Evolutionary conservation across 106 monocot species (phyloP).

Genomic region (Dendrobium nobile): DNA sequence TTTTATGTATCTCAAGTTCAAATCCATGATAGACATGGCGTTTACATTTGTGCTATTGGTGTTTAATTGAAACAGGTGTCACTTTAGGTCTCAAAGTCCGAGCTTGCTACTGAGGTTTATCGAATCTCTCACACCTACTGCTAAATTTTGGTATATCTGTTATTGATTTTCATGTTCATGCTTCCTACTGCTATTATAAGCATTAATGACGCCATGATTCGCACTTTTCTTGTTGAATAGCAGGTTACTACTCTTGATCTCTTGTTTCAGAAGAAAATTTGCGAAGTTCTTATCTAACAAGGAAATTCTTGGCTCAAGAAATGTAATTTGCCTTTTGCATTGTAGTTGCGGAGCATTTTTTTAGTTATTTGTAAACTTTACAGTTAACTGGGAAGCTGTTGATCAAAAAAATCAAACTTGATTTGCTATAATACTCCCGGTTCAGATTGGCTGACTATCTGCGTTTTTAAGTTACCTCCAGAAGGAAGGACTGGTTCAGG

Average conservation of each 20-base stretch:
- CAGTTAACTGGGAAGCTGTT: background rate
- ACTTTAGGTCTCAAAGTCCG: constrained; percentile 19
- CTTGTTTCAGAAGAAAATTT: constrained; percentile 82
- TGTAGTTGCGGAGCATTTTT: background rate
- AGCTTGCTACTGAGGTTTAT: constrained; percentile 57
- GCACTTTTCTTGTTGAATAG: constrained; percentile 4
- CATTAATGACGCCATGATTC: background rate
- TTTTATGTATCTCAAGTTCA: background rate
- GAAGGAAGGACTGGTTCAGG: constrained; percentile 73
- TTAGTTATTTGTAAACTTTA: background rate
- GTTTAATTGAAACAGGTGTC: constrained; percentile 32
- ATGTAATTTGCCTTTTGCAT: constrained; percentile 32
- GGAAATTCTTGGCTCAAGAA: constrained; percentile 79
- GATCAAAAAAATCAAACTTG: background rate
- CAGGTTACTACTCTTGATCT: constrained; percentile 65
- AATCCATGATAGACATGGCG: background rate
- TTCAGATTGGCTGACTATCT: constrained; percentile 16
- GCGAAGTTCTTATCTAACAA: constrained; percentile 44
- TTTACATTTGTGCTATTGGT: background rate
- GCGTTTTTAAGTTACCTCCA: constrained; percentile 40
- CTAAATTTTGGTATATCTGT: constrained; percentile 65
- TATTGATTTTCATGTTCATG: background rate
- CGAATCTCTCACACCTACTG: constrained; percentile 46
- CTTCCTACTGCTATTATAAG: background rate
- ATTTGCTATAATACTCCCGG: background rate